These are phyloP conservation scores for Cephaloascus albidus DNA, from an alignment of 805 yeast genomes.

Conservation along the genomic window DNA sequence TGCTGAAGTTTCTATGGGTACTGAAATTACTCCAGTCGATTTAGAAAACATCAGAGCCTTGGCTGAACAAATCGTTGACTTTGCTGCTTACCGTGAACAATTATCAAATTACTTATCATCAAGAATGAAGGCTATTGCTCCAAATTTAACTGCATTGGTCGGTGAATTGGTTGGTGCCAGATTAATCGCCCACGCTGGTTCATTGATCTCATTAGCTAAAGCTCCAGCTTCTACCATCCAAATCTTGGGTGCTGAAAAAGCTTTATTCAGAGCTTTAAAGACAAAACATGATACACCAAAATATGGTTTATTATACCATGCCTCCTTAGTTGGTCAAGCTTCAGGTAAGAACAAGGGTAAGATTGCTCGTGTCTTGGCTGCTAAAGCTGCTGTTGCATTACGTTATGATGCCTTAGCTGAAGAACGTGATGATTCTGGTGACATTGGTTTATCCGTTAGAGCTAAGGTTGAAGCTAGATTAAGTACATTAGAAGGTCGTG, in stretches of 20 bases:
- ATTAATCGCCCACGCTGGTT: slow-evolving; percentile 96
- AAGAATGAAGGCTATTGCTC: slow-evolving; percentile 97
- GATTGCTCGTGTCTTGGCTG: slow-evolving; percentile 96
- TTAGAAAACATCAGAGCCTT: slow-evolving; percentile 85
- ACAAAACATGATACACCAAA: slow-evolving; percentile 96
- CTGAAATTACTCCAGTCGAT: slow-evolving; percentile 91
- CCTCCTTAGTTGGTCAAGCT: slow-evolving; percentile 91
- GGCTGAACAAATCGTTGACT: slow-evolving; percentile 87
- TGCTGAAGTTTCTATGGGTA: slow-evolving; percentile 98
- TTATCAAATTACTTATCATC: slow-evolving; percentile 82
- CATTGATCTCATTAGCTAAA: slow-evolving; percentile 89
- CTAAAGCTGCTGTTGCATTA: slow-evolving; percentile 98
- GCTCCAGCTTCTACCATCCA: slow-evolving; percentile 99
- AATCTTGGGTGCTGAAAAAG: slow-evolving; percentile 96
- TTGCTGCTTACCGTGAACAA: slow-evolving; percentile 82
- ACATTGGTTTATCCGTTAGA: slow-evolving; percentile 84
- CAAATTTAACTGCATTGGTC: slow-evolving; percentile 90
- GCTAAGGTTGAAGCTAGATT: slow-evolving; percentile 91
- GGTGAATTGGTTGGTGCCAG: slow-evolving; percentile 99
- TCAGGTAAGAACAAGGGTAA: slow-evolving; percentile 97
- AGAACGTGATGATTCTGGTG: slow-evolving; percentile 94
- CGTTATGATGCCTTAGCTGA: slow-evolving; percentile 97
- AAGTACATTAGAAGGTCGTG: slow-evolving; percentile 94
- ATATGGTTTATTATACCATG: slow-evolving; percentile 91
- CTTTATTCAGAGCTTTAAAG: slow-evolving; percentile 90